Evolutionary conservation across 495 filamentous ascomycete genomes (phyloP), one percentile per base, ranked within the genome.

Genomic region (Xylaria nigripes): DNA sequence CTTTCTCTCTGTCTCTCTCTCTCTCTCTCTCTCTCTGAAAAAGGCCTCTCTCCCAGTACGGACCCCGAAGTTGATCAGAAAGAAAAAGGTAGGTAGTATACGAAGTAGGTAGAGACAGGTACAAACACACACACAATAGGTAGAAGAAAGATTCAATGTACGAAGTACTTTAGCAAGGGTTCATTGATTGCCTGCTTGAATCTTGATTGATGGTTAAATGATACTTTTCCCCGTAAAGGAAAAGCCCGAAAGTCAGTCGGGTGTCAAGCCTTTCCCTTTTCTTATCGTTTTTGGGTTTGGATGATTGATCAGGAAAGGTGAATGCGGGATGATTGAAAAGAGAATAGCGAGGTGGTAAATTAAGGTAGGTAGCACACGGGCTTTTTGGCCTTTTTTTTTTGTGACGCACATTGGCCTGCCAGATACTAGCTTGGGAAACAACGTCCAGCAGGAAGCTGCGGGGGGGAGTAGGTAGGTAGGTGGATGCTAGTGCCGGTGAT

Each of bases 311-410:
- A 69, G 75, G 76, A 68, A 76, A 78, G 76, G 76, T 72, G 68
- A 77, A 69, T 76, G 76, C 70, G 76, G 76, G 70, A 80, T 76
- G 68, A 66, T 72, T 74, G 76, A 81, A 75, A 82, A 77, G 63
- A 81, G 77, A 64, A 81, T 77, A 76, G 74, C 68, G 72, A 76
- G 70, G 68, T 71, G 70, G 74, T 55, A 55, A 40, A 48, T 55
- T 55, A 50, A 55, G 38, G 53, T 76, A 55, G 38, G 53, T 76
- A 72, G 70, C 72, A 75, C 71, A 66, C 68, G 65, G 67, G 61
- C 68, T 72, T 69, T 70, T 38, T 44, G 38, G 38, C 34, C 36
- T 54, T 55, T 55, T 9, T 29, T 48, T 54, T 38, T 53, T 45
- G 46, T 55, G 32, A 25, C 51, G 32, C 51, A 40, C 51, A 24